Evolutionary conservation across 129 eudicot genomes (phyloP).

Genomic region (Chrysanthemum makinoi): DNA sequence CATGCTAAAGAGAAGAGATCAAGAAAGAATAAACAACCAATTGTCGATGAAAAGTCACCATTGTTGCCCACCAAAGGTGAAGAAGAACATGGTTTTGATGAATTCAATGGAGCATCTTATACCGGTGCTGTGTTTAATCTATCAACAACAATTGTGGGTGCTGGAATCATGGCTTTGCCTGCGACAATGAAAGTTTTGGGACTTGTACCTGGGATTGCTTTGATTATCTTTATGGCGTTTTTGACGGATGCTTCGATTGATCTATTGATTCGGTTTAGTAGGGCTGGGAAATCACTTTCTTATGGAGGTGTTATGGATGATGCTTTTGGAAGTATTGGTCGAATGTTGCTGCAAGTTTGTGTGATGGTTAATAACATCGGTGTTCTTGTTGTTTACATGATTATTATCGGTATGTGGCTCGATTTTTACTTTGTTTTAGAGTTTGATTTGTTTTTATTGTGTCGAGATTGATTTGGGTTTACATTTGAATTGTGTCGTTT

Average conservation of each 20-base stretch:
- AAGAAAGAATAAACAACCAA: conserved; percentile 48
- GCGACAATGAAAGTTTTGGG: conserved; percentile 94
- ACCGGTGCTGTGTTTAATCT: conserved; percentile 81
- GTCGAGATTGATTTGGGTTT: neutral
- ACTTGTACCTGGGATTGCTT: conserved; percentile 61
- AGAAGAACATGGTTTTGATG: conserved; percentile 65
- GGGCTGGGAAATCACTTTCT: conserved; percentile 54
- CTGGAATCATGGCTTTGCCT: conserved; percentile 97
- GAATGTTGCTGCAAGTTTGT: conserved; percentile 71
- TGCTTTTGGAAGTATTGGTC: conserved; percentile 81
- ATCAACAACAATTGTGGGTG: conserved; percentile 90
- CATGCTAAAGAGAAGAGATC: conserved; percentile 59
- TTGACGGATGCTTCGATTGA: conserved; percentile 77
- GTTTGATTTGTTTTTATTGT: conserved; percentile 4
- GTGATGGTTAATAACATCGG: conserved; percentile 81
- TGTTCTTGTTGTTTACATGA: conserved; percentile 81
- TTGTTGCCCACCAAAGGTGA: conserved; percentile 77
- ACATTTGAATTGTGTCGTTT: conserved; percentile 13
- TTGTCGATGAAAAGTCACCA: conserved; percentile 76
- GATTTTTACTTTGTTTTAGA: neutral
- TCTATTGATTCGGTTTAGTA: conserved; percentile 66
- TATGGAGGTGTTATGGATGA: conserved; percentile 88
- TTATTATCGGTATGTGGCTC: conserved; percentile 64
- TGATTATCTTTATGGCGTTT: conserved; percentile 74
- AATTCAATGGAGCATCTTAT: conserved; percentile 85